Percentiles rank a stretch among this genome's conserved stretches.
Conservation (phyloP, 2,329 filamentous ascomycete genomes). For the Fusarium falciforme region DNA sequence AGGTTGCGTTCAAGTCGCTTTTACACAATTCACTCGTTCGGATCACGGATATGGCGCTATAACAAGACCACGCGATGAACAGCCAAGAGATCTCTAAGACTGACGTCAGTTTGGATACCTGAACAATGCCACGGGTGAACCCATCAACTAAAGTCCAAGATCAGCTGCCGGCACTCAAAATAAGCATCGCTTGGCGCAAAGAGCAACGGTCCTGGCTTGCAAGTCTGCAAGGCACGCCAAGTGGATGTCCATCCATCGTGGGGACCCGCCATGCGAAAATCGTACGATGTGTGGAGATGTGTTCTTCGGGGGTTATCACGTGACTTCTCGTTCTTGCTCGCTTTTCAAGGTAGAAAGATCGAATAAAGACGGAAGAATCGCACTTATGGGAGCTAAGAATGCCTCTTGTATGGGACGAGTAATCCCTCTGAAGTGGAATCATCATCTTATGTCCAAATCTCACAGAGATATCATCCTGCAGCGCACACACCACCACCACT, state of each 20-base stretch:
- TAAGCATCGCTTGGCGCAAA: neutral
- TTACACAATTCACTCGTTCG: neutral
- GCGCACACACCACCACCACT: neutral
- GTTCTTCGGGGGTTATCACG: conserved; percentile 30
- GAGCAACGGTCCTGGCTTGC: neutral
- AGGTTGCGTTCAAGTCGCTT: too few species aligned
- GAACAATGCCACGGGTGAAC: neutral
- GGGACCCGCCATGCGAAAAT: conserved; percentile 31
- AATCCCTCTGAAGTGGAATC: neutral
- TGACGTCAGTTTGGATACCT: neutral
- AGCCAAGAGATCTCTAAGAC: neutral
- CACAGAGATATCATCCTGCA: neutral
- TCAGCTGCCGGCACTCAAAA: conserved; percentile 12
- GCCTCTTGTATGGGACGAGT: neutral
- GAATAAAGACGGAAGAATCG: neutral
- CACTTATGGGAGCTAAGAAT: neutral
- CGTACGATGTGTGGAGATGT: conserved; percentile 41
- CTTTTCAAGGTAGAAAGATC: accelerated
- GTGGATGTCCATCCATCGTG: conserved; percentile 9
- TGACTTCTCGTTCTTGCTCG: neutral
- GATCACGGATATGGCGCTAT: neutral
- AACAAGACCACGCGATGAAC: too few species aligned
- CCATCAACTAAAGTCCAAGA: neutral
- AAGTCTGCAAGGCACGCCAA: conserved; percentile 19
- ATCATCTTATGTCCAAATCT: neutral